Evolutionary conservation across 768 basidiomycete species (phyloP).

Genomic region (Clathrus columnatus): DNA sequence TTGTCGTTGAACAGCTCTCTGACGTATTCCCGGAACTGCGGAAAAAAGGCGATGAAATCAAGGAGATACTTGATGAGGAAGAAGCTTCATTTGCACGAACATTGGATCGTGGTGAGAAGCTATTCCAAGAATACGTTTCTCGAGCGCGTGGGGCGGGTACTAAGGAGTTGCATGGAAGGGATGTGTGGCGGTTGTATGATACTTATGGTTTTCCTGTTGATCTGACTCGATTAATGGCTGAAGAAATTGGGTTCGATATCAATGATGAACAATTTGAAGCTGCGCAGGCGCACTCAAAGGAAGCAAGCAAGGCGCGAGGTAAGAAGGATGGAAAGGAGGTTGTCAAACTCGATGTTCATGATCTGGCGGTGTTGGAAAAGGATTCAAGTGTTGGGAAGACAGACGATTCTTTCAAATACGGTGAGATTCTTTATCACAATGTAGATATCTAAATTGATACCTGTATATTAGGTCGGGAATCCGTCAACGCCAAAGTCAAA

Average conservation of each 20-base stretch:
- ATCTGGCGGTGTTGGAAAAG: constrained; percentile 79
- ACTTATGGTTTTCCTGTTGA: constrained; percentile 98
- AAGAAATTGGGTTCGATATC: constrained; percentile 76
- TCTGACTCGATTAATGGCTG: constrained; percentile 93
- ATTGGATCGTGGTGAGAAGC: constrained; percentile 89
- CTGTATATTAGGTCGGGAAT: constrained; percentile 53
- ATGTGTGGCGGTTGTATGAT: constrained; percentile 96
- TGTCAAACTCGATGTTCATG: constrained; percentile 93
- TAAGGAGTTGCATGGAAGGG: constrained; percentile 73
- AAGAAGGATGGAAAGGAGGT: constrained; percentile 61
- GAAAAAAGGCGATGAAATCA: constrained; percentile 71
- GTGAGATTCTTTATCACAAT: constrained; percentile 36
- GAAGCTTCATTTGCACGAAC: constrained; percentile 98
- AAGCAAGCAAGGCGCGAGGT: constrained; percentile 77
- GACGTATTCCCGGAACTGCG: constrained; percentile 89
- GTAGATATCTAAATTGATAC: neutral
- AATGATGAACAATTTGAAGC: constrained; percentile 85
- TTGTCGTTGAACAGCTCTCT: constrained; percentile 82
- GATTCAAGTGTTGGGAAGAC: constrained; percentile 77
- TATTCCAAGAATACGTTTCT: constrained; percentile 83
- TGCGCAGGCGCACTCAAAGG: constrained; percentile 81
- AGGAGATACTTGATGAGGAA: constrained; percentile 94
- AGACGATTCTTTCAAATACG: constrained; percentile 85
- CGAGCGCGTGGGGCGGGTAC: constrained; percentile 53
- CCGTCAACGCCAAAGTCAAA: constrained; percentile 65